A percentile compares a stretch with the other conserved stretches of the same genome.
These are phyloP conservation scores for Polytolypa hystricis DNA, from an alignment of 2,329 filamentous ascomycete genomes.

Conservation along the genomic window DNA sequence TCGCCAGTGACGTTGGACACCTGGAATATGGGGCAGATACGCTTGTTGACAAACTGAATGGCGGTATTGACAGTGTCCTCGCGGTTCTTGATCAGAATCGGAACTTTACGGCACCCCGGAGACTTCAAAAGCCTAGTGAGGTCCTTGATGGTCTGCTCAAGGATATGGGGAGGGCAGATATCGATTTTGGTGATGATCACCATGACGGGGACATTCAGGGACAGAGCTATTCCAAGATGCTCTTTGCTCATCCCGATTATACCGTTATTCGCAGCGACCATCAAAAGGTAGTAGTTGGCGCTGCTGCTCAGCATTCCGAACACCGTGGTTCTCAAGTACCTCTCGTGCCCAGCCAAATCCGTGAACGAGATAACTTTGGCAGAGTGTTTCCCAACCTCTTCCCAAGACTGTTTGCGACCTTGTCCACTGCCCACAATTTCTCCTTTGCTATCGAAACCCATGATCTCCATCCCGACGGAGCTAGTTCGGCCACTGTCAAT, in stretches of 20 bases:
- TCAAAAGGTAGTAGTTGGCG: slow-evolving; percentile 93
- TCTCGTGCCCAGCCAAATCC: slow-evolving; percentile 89
- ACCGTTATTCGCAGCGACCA: slow-evolving; percentile 97
- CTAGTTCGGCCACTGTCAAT: slow-evolving; percentile 91
- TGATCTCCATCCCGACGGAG: slow-evolving; percentile 97
- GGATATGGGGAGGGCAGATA: slow-evolving; percentile 90
- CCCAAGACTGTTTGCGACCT: slow-evolving; percentile 84
- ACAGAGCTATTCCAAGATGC: slow-evolving; percentile 86
- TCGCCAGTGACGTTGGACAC: slow-evolving; percentile 96
- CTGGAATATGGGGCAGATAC: slow-evolving; percentile 95
- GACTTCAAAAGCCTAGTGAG: slow-evolving; percentile 89
- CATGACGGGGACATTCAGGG: slow-evolving; percentile 94
- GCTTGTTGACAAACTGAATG: slow-evolving; percentile 86
- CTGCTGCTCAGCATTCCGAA: slow-evolving; percentile 90
- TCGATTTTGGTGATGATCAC: slow-evolving; percentile 97
- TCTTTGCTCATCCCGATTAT: slow-evolving; percentile 98
- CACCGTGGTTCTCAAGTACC: slow-evolving; percentile 89
- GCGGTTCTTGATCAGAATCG: slow-evolving; percentile 83
- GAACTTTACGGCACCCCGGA: slow-evolving; percentile 86
- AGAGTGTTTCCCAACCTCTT: slow-evolving; percentile 89
- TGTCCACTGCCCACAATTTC: slow-evolving; percentile 73
- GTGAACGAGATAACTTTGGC: slow-evolving; percentile 96
- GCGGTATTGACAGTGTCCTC: slow-evolving; percentile 93
- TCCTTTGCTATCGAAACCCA: slow-evolving; percentile 86
- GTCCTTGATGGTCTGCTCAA: slow-evolving; percentile 86